phyloP scores from a whole-genome alignment of 345 rosid genomes.

The Dipteronia sinensis region DNA sequence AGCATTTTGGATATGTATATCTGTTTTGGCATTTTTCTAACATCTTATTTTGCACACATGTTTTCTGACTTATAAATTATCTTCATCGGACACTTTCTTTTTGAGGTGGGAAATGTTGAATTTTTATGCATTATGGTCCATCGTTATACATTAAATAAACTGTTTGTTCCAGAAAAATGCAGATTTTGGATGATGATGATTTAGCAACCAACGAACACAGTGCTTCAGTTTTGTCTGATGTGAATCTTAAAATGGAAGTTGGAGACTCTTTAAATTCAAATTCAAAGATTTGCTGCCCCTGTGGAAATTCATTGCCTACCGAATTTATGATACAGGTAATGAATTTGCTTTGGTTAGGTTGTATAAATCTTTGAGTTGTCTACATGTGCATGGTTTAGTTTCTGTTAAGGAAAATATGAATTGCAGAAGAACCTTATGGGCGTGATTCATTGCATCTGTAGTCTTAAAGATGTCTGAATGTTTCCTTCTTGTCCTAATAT shows the following conservation, averaged over 20 bases:
- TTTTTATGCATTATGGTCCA: neutral
- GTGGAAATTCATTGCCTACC: slow-evolving; percentile 29
- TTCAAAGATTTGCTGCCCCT: slow-evolving; percentile 34
- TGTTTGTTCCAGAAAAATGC: slow-evolving; percentile 40
- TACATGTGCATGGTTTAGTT: neutral
- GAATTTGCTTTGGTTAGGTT: neutral
- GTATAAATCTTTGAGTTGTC: slow-evolving; percentile 1
- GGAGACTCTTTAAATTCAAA: slow-evolving; percentile 17
- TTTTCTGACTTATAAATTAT: neutral
- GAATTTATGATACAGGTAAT: slow-evolving; percentile 39
- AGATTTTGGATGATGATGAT: slow-evolving; percentile 29
- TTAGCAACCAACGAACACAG: slow-evolving; percentile 25
- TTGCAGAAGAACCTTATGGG: neutral
- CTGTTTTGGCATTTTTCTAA: neutral
- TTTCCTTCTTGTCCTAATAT: neutral
- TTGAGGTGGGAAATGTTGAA: neutral
- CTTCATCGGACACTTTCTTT: neutral
- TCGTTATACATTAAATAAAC: slow-evolving; percentile 10
- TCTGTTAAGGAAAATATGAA: neutral
- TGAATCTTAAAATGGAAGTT: slow-evolving; percentile 22
- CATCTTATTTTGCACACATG: neutral
- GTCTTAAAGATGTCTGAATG: neutral
- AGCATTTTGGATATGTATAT: neutral
- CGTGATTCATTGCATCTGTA: neutral
- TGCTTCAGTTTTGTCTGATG: slow-evolving; percentile 16